Conservation (phyloP, 1,139 yeast genomes). For the Yamadazyma atlantica region DNA sequence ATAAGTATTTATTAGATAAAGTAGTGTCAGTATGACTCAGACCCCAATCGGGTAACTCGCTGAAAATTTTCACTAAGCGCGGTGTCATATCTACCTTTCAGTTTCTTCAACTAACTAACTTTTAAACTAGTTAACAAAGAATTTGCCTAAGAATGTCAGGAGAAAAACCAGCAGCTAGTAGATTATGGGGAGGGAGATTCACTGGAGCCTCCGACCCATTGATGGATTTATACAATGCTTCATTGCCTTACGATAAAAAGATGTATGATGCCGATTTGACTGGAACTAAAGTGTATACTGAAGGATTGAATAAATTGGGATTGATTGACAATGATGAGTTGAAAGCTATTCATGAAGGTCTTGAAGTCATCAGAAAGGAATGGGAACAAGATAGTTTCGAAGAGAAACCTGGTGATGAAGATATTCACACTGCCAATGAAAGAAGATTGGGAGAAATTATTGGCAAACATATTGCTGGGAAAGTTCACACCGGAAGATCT, state of each 20-base stretch:
- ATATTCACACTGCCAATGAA: constrained; percentile 97
- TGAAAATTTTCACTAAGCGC: constrained; percentile 25
- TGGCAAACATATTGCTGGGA: constrained; percentile 92
- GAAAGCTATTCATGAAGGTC: constrained; percentile 76
- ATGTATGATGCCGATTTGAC: constrained; percentile 94
- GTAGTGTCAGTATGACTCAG: too few species aligned
- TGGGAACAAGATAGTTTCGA: constrained; percentile 77
- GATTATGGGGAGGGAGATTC: constrained; percentile 98
- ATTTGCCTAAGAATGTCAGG: not conserved
- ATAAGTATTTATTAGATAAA: not conserved
- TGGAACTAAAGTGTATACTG: constrained; percentile 91
- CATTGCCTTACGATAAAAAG: constrained; percentile 89
- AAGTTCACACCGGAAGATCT: constrained; percentile 97
- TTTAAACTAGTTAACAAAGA: too few species aligned
- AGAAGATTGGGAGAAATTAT: constrained; percentile 95
- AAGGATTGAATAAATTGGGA: constrained; percentile 78
- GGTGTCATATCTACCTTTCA: constrained; percentile 31
- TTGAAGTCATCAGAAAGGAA: constrained; percentile 67
- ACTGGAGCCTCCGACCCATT: constrained; percentile 96
- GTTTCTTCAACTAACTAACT: not conserved
- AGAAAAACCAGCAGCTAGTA: constrained; percentile 52
- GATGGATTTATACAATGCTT: constrained; percentile 96
- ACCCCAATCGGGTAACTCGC: constrained; percentile 23
- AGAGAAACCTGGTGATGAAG: constrained; percentile 93
- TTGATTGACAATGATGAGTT: constrained; percentile 73